Base-by-base conservation (phyloP, 768 basidiomycete genomes). In the Kwoniella shandongensis region DNA sequence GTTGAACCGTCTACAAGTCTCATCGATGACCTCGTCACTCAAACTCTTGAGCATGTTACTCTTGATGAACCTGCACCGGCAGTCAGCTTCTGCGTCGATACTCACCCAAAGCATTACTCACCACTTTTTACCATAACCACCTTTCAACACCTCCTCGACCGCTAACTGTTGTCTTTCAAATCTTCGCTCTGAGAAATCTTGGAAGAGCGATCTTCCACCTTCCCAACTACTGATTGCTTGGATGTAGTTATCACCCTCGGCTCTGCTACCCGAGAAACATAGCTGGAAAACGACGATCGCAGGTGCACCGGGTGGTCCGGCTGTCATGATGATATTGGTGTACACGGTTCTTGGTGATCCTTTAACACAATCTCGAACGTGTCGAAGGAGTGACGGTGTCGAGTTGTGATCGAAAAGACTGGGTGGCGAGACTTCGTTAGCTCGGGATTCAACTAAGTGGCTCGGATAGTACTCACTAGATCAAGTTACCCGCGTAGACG, bases 301-400 rank as follows among this genome's bases (percentile, higher is more conserved):
- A 63, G 89, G 88, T 63, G 88, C 83, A 47, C 85, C 85, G 10
- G 83, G 85, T 3, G 91, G 90, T 6, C 92, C 91, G 0, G 92
- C 91, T 2, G 92, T 94, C 53, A 94, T 82, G 51, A 94, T 83
- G 30, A 91, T 83, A 70, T 93, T 94, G 35, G 89, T 87, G 73
- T 96, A 96, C 17, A 93, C 82, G 67, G 90, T 87, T 10, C 87
- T 83, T 1, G 91, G 89, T 12, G 89, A 88, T 38, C 85, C 85
- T 71, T 93, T 93, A 79, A 93, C 83, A 69, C 90, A 92, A 75
- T 96, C 92, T 23, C 92, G 85, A 79, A 91, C 90, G 77, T 94
- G 92, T 62, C 86, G 87, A 72, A 96, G 85, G 42, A 94, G 83
- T 4, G 88, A 90, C 3, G 89, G 86, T 0, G 92, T 87, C 0